Evolutionary conservation across 176 grass and related monocot species (phyloP).

Genomic region (Aegilops longissima): DNA sequence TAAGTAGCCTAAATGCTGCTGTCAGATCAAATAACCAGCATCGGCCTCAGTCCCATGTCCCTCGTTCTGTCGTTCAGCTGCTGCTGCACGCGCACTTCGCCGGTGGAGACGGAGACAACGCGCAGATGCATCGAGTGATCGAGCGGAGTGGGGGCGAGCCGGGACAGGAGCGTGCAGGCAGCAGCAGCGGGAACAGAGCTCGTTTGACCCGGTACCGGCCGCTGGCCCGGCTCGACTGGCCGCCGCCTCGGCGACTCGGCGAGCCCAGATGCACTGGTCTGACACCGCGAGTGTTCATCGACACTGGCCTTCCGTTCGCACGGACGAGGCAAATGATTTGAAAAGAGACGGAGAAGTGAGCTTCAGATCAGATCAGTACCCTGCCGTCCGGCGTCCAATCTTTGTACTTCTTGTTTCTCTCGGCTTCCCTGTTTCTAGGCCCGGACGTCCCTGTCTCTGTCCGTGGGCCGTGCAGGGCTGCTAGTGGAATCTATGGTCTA

Average conservation of each 20-base stretch:
- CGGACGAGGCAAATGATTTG: too few relatives aligned
- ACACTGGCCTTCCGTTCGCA: too few relatives aligned
- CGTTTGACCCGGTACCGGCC: constrained; percentile 32
- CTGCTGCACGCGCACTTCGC: not conserved
- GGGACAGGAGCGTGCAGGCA: not conserved
- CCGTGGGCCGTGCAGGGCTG: too few relatives aligned
- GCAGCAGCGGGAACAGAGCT: constrained; percentile 3
- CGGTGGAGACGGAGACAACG: not conserved
- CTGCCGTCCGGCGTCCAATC: too few relatives aligned
- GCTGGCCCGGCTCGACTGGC: not conserved
- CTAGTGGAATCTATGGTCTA: too few relatives aligned
- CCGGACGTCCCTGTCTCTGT: too few relatives aligned
- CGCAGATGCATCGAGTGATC: not conserved
- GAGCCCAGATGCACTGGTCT: constrained; percentile 20
- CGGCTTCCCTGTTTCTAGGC: too few relatives aligned
- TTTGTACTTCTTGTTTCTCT: too few relatives aligned
- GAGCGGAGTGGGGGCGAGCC: not conserved
- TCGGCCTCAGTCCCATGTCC: too few relatives aligned
- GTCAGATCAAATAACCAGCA: not conserved
- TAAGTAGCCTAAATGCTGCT: not conserved
- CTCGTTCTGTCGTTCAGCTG: not conserved
- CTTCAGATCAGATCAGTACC: too few relatives aligned
- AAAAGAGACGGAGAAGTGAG: too few relatives aligned
- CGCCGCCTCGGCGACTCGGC: not conserved
- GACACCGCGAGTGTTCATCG: constrained; percentile 22